Percentiles rank a stretch among this genome's conserved stretches.
Conservation (phyloP, 176 grass and related monocot genomes). For the Poa annua region DNA sequence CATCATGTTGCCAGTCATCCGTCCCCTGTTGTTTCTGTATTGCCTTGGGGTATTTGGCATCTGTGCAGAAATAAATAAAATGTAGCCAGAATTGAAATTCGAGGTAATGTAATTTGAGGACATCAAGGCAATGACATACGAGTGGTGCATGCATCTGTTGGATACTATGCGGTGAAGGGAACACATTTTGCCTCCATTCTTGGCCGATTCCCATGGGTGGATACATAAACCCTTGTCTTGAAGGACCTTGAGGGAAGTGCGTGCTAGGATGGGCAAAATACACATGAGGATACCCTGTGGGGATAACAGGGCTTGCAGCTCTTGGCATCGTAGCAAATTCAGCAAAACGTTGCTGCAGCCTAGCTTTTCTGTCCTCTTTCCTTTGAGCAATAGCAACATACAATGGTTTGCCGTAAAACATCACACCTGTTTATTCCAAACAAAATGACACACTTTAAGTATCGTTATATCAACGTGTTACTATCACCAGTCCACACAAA, state of each 20-base stretch:
- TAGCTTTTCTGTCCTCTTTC: slow-evolving; percentile 75
- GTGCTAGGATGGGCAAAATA: slow-evolving; percentile 64
- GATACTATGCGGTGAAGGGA: slow-evolving; percentile 50
- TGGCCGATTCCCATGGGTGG: slow-evolving; percentile 50
- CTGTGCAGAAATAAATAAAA: slow-evolving; percentile 32
- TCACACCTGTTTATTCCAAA: slow-evolving; percentile 55
- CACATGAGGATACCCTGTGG: slow-evolving; percentile 60
- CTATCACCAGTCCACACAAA: background rate
- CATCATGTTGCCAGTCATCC: slow-evolving; percentile 56
- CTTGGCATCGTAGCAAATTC: slow-evolving; percentile 44
- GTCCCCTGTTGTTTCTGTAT: slow-evolving; percentile 54
- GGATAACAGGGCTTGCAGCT: slow-evolving; percentile 52
- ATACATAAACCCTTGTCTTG: slow-evolving; percentile 64
- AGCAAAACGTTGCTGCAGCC: slow-evolving; percentile 59
- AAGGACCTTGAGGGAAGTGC: slow-evolving; percentile 55
- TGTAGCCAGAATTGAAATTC: background rate
- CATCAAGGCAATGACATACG: slow-evolving; percentile 35
- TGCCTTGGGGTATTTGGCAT: slow-evolving; percentile 61
- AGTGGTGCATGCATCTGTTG: slow-evolving; percentile 56
- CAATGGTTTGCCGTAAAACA: slow-evolving; percentile 85
- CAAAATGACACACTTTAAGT: background rate
- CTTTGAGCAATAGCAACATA: slow-evolving; percentile 82
- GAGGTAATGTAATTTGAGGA: slow-evolving; percentile 10
- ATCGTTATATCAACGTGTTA: background rate
- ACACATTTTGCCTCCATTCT: slow-evolving; percentile 65